These are phyloP conservation scores for Colletotrichum destructivum DNA, from an alignment of 2,329 filamentous ascomycete genomes.

Conservation along the genomic window DNA sequence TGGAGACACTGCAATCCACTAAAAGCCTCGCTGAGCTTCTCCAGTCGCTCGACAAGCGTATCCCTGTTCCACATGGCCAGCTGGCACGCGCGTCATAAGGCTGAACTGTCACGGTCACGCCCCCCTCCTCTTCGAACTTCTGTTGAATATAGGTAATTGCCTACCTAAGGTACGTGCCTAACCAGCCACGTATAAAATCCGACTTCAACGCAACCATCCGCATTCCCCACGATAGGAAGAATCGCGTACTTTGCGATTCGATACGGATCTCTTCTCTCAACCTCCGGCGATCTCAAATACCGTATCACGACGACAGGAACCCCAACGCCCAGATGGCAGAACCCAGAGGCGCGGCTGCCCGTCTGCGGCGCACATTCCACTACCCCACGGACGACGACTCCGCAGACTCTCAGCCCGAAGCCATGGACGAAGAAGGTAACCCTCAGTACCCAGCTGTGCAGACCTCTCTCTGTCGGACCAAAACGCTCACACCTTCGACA, in stretches of 20 bases:
- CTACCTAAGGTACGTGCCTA: too few species aligned
- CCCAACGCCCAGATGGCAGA: constrained; percentile 37
- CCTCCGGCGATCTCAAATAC: background rate
- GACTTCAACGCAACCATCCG: background rate
- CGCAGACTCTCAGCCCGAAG: constrained; percentile 68
- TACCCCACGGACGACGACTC: constrained; percentile 77
- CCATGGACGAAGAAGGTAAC: constrained; percentile 82
- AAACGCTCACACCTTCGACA: constrained; percentile 48
- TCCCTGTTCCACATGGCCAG: constrained; percentile 5
- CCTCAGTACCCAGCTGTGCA: constrained; percentile 28
- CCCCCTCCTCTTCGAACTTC: constrained; percentile 1
- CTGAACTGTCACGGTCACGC: constrained; percentile 18
- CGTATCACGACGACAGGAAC: background rate
- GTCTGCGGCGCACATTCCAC: constrained; percentile 82
- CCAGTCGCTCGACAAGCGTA: constrained; percentile 19
- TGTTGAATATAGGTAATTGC: background rate
- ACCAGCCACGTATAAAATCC: constrained; percentile 7
- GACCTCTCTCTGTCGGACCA: background rate
- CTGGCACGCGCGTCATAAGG: constrained; percentile 39
- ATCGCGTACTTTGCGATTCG: background rate
- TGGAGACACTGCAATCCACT: background rate
- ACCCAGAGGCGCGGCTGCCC: constrained; percentile 60
- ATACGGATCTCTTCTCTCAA: background rate
- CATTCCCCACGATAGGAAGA: background rate
- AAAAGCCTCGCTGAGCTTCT: constrained; percentile 11